phyloP scores from a whole-genome alignment of 2,329 filamentous ascomycete genomes.

The Fusarium bulbicola region DNA sequence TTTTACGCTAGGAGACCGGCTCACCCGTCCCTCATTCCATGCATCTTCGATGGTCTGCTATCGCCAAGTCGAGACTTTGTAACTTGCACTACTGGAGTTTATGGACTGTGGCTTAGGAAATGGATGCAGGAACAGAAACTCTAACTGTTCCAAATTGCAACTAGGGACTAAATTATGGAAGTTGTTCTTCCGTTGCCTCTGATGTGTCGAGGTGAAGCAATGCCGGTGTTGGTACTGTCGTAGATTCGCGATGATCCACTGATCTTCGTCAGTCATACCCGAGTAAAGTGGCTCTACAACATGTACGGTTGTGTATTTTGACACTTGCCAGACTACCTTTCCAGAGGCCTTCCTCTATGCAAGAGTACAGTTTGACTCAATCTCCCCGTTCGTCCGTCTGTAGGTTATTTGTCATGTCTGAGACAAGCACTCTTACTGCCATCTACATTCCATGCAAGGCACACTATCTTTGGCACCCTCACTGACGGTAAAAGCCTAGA shows the following conservation, averaged over 20 bases:
- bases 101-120: background rate
- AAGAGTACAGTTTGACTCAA: background rate
- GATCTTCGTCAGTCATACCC: background rate
- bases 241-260: background rate
- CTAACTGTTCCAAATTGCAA: background rate
- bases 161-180: background rate
- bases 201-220: background rate
- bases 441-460: background rate
- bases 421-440: background rate
- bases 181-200: background rate
- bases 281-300: background rate
- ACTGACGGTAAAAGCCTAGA: background rate
- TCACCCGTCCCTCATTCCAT: background rate
- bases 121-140: background rate
- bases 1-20: background rate
- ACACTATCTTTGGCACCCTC: background rate
- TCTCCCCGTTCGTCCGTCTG: background rate
- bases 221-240: background rate
- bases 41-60: background rate
- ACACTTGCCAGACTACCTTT: no score
- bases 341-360: background rate
- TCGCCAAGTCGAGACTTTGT: conserved; percentile 3
- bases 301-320: background rate
- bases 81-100: background rate
- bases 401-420: no score